A percentile compares a stretch with the other conserved stretches of the same genome.
Conservation (phyloP, 2,329 filamentous ascomycete species). For the Fusarium succisae region DNA sequence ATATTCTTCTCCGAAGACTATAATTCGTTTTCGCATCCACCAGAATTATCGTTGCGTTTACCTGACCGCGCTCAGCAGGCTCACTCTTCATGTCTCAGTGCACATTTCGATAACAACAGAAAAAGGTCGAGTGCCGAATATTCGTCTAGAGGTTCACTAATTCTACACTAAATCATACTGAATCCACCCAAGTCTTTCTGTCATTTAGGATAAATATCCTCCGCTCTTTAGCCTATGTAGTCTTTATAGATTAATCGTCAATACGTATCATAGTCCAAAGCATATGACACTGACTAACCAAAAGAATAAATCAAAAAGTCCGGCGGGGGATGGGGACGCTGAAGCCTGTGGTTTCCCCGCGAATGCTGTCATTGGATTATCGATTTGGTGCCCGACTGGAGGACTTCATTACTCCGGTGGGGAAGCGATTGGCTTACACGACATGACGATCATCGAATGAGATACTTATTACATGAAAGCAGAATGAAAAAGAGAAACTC, state of each 20-base stretch:
- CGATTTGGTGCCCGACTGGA: constrained; percentile 4
- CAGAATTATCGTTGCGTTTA: background rate
- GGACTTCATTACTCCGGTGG: constrained; percentile 16
- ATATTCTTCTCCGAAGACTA: no score
- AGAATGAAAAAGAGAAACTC: background rate
- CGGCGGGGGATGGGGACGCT: constrained; percentile 5
- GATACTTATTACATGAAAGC: background rate
- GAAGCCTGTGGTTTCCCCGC: background rate
- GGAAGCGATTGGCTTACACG: constrained; percentile 13
- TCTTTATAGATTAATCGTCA: background rate
- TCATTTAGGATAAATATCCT: background rate
- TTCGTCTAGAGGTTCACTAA: background rate
- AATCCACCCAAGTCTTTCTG: background rate
- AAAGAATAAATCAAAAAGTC: background rate
- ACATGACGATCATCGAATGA: background rate
- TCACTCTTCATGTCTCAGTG: background rate
- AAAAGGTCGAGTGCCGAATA: background rate
- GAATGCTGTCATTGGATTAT: constrained; percentile 7
- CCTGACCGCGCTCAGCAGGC: background rate
- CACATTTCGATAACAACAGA: background rate
- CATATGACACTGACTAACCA: background rate
- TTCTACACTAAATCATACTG: background rate
- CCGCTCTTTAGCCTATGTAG: background rate
- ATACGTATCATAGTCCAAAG: background rate
- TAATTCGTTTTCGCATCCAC: background rate